A percentile compares a stretch with the other conserved stretches of the same genome.
These are phyloP conservation scores for Phragmites australis DNA, from an alignment of 176 grass and related monocot genomes.

Conservation along the genomic window DNA sequence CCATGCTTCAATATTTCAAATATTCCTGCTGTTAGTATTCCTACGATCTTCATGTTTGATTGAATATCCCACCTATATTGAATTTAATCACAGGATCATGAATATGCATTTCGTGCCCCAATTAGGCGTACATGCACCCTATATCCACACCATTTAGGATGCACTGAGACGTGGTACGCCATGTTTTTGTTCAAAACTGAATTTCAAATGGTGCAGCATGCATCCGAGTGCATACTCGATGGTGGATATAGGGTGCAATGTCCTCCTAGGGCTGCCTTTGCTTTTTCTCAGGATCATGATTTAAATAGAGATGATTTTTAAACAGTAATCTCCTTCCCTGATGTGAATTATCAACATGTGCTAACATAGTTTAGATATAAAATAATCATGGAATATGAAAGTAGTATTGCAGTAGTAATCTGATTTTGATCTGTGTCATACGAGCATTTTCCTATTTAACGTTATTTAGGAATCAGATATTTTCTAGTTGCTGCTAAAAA, in stretches of 20 bases:
- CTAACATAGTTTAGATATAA: conserved; percentile 1
- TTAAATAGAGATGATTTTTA: conserved; percentile 11
- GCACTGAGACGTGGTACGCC: neutral
- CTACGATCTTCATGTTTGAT: neutral
- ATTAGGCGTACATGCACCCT: too few species aligned
- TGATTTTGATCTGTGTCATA: neutral
- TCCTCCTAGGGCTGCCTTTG: neutral
- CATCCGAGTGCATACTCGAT: neutral
- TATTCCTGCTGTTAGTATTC: neutral
- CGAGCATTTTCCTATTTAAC: conserved; percentile 16
- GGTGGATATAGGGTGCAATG: neutral
- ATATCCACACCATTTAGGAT: neutral
- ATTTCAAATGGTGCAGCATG: neutral
- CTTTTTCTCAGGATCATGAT: neutral
- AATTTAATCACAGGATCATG: neutral
- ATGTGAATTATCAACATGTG: conserved; percentile 21
- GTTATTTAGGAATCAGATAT: neutral
- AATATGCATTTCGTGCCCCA: too few species aligned
- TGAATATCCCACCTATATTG: neutral
- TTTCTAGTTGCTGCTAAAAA: too few species aligned
- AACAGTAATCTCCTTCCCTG: neutral
- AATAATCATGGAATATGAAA: conserved; percentile 1
- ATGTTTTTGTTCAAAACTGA: neutral
- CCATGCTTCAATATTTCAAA: conserved; percentile 2
- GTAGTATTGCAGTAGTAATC: neutral